These are phyloP conservation scores for Rugosomyces carneus DNA, from an alignment of 1,284 basidiomycete species.

Conservation along the genomic window DNA sequence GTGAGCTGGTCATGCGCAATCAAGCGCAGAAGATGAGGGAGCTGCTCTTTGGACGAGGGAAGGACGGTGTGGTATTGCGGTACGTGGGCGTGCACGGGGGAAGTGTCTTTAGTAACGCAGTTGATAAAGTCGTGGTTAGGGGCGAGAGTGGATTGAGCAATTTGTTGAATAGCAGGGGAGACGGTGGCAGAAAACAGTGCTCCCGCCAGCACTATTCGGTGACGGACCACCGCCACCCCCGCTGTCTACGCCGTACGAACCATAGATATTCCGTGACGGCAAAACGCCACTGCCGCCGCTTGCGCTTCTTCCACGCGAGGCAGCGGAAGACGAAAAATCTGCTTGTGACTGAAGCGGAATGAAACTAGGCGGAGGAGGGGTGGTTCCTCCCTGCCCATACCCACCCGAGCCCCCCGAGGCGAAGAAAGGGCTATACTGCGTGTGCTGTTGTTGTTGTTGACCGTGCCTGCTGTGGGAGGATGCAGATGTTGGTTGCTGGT, in stretches of 20 bases:
- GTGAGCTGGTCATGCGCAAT: constrained; percentile 87
- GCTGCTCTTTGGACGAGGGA: constrained; percentile 58
- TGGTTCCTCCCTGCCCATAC: constrained; percentile 8
- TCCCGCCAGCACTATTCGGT: constrained; percentile 11
- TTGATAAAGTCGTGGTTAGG: constrained; percentile 60
- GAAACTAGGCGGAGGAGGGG: constrained; percentile 18
- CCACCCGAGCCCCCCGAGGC: constrained; percentile 15
- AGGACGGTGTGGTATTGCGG: constrained; percentile 83
- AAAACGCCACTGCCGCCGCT: constrained; percentile 5
- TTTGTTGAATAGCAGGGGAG: constrained; percentile 57
- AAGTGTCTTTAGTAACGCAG: constrained; percentile 46
- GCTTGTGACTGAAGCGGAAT: constrained; percentile 12
- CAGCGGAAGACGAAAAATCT: constrained; percentile 5
- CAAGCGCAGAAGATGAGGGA: constrained; percentile 77
- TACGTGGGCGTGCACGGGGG: constrained; percentile 73
- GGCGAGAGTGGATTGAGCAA: constrained; percentile 49
- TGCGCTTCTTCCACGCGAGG: constrained; percentile 5
- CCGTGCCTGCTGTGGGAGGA: constrained; percentile 16
- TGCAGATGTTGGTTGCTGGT: constrained; percentile 18
- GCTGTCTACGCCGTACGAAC: constrained; percentile 4
- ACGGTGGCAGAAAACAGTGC: constrained; percentile 79
- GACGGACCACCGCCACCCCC: constrained; percentile 10
- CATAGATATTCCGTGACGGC: constrained; percentile 7
- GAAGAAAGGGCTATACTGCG: constrained; percentile 25
- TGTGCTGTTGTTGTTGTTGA: constrained; percentile 8